Percentiles rank a stretch among this genome's conserved stretches.
Conservation (phyloP, 768 basidiomycete genomes). For the Tephrocybe sp. region DNA sequence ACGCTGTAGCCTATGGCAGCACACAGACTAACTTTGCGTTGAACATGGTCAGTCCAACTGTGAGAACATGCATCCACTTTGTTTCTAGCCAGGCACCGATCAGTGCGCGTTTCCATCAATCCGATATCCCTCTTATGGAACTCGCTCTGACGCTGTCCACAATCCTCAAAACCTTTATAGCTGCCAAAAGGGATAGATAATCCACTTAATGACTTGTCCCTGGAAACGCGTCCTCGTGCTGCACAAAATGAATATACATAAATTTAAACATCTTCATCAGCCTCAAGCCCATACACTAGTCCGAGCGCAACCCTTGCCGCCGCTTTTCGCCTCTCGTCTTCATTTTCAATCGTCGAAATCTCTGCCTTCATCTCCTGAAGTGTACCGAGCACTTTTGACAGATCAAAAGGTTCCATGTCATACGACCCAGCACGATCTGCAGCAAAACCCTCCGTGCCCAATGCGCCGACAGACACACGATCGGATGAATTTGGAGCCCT, state of each 20-base stretch:
- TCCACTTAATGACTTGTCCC: background rate
- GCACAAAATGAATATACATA: background rate
- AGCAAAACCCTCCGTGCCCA: background rate
- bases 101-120: constrained; percentile 6
- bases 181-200: background rate
- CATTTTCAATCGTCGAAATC: constrained; percentile 63
- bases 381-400: constrained; percentile 55
- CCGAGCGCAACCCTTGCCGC: constrained; percentile 74
- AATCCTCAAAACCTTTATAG: background rate
- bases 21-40: too few relatives aligned
- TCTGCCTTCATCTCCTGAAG: constrained; percentile 73
- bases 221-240: background rate
- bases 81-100: constrained; percentile 17
- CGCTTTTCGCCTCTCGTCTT: constrained; percentile 60
- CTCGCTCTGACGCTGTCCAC: too few relatives aligned
- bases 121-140: constrained; percentile 4
- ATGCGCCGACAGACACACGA: background rate
- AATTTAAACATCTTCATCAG: constrained; percentile 6
- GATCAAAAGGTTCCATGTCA: constrained; percentile 53
- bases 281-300: constrained; percentile 64
- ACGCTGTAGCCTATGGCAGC: too few relatives aligned
- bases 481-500: background rate
- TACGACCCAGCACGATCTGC: constrained; percentile 16
- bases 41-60: constrained; percentile 14
- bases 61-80: constrained; percentile 10